These are phyloP conservation scores for Chrysanthemum makinoi DNA, from an alignment of 129 eudicot species.

Conservation along the genomic window DNA sequence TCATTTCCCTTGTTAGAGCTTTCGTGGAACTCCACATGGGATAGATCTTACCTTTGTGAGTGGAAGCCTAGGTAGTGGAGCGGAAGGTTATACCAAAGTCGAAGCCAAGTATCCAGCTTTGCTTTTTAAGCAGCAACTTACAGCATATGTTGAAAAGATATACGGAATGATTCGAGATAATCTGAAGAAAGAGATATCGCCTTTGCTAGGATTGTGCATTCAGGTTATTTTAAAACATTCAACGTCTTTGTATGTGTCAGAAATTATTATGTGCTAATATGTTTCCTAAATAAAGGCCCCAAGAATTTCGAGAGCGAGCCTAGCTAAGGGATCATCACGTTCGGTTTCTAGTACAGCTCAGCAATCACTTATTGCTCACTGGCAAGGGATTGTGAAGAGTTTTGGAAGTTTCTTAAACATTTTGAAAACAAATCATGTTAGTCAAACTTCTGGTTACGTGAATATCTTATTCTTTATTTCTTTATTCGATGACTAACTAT, in stretches of 20 bases:
- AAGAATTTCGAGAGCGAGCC: constrained; percentile 95
- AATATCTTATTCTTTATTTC: neutral
- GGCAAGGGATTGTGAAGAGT: constrained; percentile 97
- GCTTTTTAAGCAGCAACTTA: constrained; percentile 97
- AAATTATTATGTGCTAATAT: constrained; percentile 22
- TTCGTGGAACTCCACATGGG: constrained; percentile 79
- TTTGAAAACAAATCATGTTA: constrained; percentile 75
- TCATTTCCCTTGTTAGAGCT: constrained; percentile 46
- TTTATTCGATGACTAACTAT: constrained; percentile 12
- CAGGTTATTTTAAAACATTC: constrained; percentile 45
- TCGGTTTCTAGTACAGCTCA: constrained; percentile 81
- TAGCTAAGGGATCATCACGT: constrained; percentile 91
- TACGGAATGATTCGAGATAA: constrained; percentile 95
- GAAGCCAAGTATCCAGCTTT: constrained; percentile 99
- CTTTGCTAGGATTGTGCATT: constrained; percentile 90
- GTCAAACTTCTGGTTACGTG: constrained; percentile 30
- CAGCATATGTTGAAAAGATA: constrained; percentile 92
- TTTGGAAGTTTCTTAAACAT: constrained; percentile 70
- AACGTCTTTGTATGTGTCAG: neutral
- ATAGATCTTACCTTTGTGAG: constrained; percentile 60
- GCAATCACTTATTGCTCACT: constrained; percentile 88
- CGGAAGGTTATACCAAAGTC: constrained; percentile 72
- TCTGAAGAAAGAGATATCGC: constrained; percentile 90
- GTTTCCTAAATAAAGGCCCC: constrained; percentile 63
- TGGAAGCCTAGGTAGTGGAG: constrained; percentile 54